Percentiles rank a stretch among this genome's conserved stretches.
Evolutionary conservation across 2,329 filamentous ascomycete species (phyloP).

Genomic region (Scedosporium boydii): DNA sequence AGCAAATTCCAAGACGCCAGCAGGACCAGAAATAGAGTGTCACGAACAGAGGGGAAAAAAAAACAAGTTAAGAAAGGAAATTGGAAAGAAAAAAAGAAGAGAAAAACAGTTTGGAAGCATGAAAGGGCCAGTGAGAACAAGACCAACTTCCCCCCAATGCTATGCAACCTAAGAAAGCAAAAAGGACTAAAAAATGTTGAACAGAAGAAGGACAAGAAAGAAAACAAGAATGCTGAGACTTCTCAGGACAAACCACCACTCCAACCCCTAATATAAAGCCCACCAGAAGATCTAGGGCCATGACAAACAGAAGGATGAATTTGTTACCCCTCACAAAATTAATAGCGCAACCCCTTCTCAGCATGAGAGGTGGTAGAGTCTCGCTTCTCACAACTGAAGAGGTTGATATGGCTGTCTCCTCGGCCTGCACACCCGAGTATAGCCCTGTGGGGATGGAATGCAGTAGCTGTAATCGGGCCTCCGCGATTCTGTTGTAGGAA

Average conservation of each 20-base stretch:
- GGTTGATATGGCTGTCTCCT: slow-evolving; percentile 82
- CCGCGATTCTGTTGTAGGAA: slow-evolving; percentile 75
- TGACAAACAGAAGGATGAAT: neutral
- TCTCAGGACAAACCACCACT: too few species aligned
- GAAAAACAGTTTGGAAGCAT: neutral
- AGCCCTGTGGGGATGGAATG: slow-evolving; percentile 92
- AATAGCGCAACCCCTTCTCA: neutral
- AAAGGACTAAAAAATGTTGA: neutral
- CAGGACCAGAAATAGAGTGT: neutral
- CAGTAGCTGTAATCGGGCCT: slow-evolving; percentile 75
- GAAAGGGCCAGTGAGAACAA: neutral
- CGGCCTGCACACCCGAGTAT: slow-evolving; percentile 80
- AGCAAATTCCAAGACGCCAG: neutral
- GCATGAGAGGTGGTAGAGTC: slow-evolving; percentile 14
- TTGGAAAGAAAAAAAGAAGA: slow-evolving; percentile 1
- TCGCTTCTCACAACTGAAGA: slow-evolving; percentile 62
- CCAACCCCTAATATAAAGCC: neutral
- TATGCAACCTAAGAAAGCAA: neutral
- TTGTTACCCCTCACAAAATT: neutral
- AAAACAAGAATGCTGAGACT: neutral
- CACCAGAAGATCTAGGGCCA: neutral
- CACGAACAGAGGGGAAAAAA: neutral
- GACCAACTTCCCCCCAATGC: neutral
- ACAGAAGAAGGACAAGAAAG: neutral
- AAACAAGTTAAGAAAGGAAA: neutral